phyloP scores from a whole-genome alignment of 2,329 filamentous ascomycete genomes.

The Colletotrichum echinochloae region DNA sequence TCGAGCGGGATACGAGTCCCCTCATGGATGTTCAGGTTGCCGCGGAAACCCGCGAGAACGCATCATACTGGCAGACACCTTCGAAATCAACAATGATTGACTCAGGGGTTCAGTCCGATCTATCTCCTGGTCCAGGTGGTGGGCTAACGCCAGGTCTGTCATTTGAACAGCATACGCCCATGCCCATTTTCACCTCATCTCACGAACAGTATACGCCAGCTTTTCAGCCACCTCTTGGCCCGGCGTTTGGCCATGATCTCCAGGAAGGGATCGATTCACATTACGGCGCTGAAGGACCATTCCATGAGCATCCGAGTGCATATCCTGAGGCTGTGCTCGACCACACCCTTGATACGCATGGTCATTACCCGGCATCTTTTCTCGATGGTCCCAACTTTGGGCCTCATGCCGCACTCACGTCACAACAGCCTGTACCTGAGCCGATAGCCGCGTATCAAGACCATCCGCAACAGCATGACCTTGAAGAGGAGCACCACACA shows the following conservation, averaged over 20 bases:
- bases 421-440: conserved; percentile 17
- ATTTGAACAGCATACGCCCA: conserved; percentile 18
- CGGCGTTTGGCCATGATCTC: conserved; percentile 18
- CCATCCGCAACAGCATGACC: conserved; percentile 14
- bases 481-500: conserved; percentile 14
- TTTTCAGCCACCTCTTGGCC: conserved; percentile 22
- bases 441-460: conserved; percentile 9
- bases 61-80: conserved; percentile 29
- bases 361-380: conserved; percentile 25
- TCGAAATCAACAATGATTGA: conserved; percentile 36
- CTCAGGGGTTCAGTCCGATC: conserved; percentile 33
- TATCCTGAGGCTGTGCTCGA: conserved; percentile 35
- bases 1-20: conserved; percentile 43
- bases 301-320: conserved; percentile 17
- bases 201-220: conserved; percentile 28
- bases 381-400: conserved; percentile 30
- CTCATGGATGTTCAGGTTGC: conserved; percentile 38
- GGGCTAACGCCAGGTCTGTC: neutral
- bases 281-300: conserved; percentile 12
- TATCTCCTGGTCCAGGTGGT: neutral
- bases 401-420: neutral
- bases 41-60: conserved; percentile 32
- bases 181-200: conserved; percentile 29
- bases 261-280: conserved; percentile 16
- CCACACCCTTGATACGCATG: conserved; percentile 6